Conservation (phyloP, 139 green algal species). For the Chlamydomonas urium region DNA sequence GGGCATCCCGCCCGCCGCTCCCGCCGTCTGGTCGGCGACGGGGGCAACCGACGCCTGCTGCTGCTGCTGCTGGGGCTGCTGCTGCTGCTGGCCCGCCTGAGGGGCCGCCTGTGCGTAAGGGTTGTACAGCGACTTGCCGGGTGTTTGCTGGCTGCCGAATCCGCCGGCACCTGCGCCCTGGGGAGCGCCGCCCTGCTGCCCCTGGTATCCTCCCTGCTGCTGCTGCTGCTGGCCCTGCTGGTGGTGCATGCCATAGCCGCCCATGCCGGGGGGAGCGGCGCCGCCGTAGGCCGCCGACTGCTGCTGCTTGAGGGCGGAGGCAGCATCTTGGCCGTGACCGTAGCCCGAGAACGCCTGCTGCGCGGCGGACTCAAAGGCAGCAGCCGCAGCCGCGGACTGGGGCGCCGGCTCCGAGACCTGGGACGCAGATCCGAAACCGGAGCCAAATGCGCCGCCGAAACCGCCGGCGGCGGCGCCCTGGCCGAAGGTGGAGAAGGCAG, state of each 20-base stretch:
- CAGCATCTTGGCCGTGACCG: background rate
- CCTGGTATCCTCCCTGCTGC: background rate
- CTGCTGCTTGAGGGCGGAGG: background rate
- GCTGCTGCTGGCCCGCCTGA: background rate
- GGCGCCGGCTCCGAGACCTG: background rate
- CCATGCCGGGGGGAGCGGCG: background rate
- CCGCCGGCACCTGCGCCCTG: background rate
- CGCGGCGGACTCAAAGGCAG: no score
- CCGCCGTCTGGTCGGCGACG: no score
- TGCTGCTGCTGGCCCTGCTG: background rate
- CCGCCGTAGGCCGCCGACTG: background rate
- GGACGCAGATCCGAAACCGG: background rate
- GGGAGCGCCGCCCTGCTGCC: background rate
- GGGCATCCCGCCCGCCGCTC: no score
- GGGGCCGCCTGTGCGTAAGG: no score
- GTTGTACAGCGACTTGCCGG: background rate
- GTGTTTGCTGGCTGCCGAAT: background rate
- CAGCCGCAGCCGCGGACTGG: no score
- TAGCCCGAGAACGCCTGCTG: no score
- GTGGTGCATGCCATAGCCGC: background rate
- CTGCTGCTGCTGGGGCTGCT: background rate
- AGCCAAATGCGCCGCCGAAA: background rate
- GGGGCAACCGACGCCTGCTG: no score
- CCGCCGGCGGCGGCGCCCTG: background rate
- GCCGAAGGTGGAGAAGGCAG: background rate